Evolutionary conservation across 768 basidiomycete genomes (phyloP), one percentile per base, ranked within the genome.

Genomic region (Daedaleopsis nitida): DNA sequence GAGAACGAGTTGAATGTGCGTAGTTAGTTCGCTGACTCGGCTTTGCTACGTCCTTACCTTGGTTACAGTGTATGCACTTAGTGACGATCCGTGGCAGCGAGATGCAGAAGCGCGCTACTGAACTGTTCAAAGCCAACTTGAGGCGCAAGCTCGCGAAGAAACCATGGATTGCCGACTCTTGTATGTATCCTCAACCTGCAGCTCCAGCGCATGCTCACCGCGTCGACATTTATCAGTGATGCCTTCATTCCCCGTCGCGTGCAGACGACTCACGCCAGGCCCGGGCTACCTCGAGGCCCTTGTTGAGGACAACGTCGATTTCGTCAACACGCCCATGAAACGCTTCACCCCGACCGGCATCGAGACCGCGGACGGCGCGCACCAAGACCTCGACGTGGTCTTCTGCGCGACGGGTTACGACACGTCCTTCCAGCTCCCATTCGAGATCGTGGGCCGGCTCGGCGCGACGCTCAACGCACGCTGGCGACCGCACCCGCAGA

Each of bases 361-460:
- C 24, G 81, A 84, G 67, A 82, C 80, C 0, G 74, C 54, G 2
- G 85, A 89, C 57, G 87, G 86, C 0, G 72, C 78, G 52, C 76
- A 78, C 58, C 74, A 82, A 59, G 80, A 83, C 5, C 73, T 87
- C 47, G 85, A 89, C 65, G 72, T 86, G 39, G 80, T 89, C 43
- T 72, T 88, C 17, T 87, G 85, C 68, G 86, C 87, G 1, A 89
- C 86, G 54, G 85, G 85, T 81, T 87, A 80, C 65, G 83, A 87
- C 62, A 81, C 82, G 0, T 74, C 78, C 1, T 85, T 68, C 73
- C 72, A 75, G 38, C 75, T 76, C n/a, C 76, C 78, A 16, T 84
- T 84, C 68, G 76, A 80, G 42, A 75, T 88, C 66, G 71, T 85
- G 55, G 85, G 86, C 5, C 81, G 83, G 14, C 72, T 77, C 21